Base-by-base conservation (phyloP, 2,329 filamentous ascomycete genomes). In the Neopestalotiopsis sp. region DNA sequence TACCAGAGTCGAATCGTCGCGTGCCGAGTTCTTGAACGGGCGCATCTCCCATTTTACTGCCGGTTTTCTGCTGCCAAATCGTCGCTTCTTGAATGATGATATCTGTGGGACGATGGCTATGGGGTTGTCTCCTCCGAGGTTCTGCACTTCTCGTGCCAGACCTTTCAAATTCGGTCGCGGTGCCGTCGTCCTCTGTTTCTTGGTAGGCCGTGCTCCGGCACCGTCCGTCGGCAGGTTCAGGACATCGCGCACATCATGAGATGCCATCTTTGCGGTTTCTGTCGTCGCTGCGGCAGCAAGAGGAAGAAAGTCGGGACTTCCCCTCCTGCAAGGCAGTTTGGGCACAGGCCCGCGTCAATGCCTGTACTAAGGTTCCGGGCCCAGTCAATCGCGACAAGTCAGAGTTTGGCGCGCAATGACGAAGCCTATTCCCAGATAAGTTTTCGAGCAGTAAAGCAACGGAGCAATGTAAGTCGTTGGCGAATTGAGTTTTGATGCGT, bases 231-330 rank as follows among this genome's bases (percentile, higher is more conserved):
- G 91, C 78, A 97, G 86, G 80, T 95, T 94, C 77, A 97, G 90
- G 78, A 97, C 93, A 80, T 97, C 94, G 83, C 93, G 94, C 74
- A 97, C 89, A 86, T 97, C 94, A 79, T 90, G 88, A 71, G 91
- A 91, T 70, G 91, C 87, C 91, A 93, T 93, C 72, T 76, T 85
- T 76, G 59, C 34, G 30, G 3, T 38, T 17, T 40, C 13, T 20
- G 30, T 20, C 34, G n/a, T 14, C 32, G 34, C n/a, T 14, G 34
- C 30, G 17, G 30, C 59, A 32, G 34, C 30, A 6, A 34, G n/a
- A 30, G 17, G 32, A 62, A 40, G 59, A 24, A 32, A 30, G 30
- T 14, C 14, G 49, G 13, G 12, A 30, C 57, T 30, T 28, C 57
- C 24, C 30, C 17, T n/a, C 24, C 57, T 28, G 30, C 57, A 14